A percentile compares a stretch with the other conserved stretches of the same genome.
phyloP scores from a whole-genome alignment of 257 asterid species.

The Nicotiana undulata region DNA sequence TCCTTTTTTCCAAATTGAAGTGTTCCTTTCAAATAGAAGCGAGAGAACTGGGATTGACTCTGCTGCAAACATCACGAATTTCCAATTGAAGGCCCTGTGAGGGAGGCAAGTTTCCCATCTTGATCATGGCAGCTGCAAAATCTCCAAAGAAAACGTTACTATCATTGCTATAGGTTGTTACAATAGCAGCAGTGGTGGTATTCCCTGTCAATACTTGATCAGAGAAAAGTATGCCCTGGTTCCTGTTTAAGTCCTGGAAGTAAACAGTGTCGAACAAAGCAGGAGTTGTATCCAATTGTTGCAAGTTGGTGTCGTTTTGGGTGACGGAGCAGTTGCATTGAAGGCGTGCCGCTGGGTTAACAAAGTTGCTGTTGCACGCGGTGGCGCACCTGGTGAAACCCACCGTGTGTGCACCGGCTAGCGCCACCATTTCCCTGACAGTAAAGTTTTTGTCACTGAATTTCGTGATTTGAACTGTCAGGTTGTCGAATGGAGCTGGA shows the following conservation, averaged over 20 bases:
- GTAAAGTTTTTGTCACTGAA: conserved; percentile 1
- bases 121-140: conserved; percentile 14
- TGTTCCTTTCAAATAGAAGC: conserved; percentile 6
- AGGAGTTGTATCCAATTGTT: conserved; percentile 6
- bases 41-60: conserved; percentile 4
- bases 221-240: conserved; percentile 6
- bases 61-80: conserved; percentile 15
- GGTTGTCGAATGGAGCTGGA: conserved; percentile 4
- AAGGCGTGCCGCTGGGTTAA: not conserved
- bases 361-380: not conserved
- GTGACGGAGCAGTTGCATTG: conserved; percentile 1
- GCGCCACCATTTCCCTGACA: conserved; percentile 5
- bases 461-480: not conserved
- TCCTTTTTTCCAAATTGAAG: not conserved
- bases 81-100: not conserved
- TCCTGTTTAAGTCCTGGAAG: not conserved
- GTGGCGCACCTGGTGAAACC: conserved; percentile 5
- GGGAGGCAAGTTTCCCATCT: conserved; percentile 12
- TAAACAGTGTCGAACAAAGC: not conserved
- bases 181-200: not conserved
- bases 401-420: conserved; percentile 6
- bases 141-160: not conserved
- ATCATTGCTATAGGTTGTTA: not conserved
- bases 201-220: conserved; percentile 2
- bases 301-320: not conserved